Conservation (phyloP, 2,329 filamentous ascomycete species). For the Pezizomycotina sp. region DNA sequence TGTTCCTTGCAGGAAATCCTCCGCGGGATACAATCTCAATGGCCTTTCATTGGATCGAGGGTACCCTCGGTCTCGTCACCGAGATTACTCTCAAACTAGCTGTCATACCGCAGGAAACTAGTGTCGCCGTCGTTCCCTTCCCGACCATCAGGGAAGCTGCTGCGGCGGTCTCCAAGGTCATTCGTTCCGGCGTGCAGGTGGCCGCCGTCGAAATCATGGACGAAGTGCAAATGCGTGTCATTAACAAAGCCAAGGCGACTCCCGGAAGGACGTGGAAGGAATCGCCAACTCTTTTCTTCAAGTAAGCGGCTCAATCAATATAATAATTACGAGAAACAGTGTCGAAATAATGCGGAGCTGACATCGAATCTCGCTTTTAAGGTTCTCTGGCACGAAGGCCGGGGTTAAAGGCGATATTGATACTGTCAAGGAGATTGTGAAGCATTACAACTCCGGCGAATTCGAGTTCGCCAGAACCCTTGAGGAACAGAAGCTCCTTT, state of each 20-base stretch:
- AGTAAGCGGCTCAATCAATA: too few relatives aligned
- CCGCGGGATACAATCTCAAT: slow-evolving; percentile 81
- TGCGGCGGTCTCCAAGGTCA: slow-evolving; percentile 55
- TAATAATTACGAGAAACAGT: too few relatives aligned
- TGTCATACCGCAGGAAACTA: slow-evolving; percentile 60
- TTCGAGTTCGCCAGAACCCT: slow-evolving; percentile 62
- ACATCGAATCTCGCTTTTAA: slow-evolving; percentile 5
- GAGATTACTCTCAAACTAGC: slow-evolving; percentile 81
- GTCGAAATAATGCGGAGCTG: too few relatives aligned
- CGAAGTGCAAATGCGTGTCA: slow-evolving; percentile 69
- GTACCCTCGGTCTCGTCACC: slow-evolving; percentile 77
- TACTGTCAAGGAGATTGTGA: slow-evolving; percentile 48
- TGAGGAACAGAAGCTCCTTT: slow-evolving; percentile 59
- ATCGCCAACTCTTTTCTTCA: slow-evolving; percentile 65
- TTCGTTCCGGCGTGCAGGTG: slow-evolving; percentile 56
- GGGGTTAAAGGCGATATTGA: slow-evolving; percentile 45
- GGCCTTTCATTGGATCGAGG: slow-evolving; percentile 81
- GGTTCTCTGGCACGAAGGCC: slow-evolving; percentile 26
- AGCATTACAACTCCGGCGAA: slow-evolving; percentile 37
- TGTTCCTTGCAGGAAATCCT: slow-evolving; percentile 49
- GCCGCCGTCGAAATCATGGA: slow-evolving; percentile 78
- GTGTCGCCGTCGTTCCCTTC: slow-evolving; percentile 69
- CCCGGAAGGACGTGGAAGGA: slow-evolving; percentile 56
- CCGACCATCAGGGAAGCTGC: slow-evolving; percentile 61
- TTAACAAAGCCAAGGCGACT: slow-evolving; percentile 58